Conservation (phyloP, 192 early-diverging fungal genomes). For the Thoreauomyces humboldtii region DNA sequence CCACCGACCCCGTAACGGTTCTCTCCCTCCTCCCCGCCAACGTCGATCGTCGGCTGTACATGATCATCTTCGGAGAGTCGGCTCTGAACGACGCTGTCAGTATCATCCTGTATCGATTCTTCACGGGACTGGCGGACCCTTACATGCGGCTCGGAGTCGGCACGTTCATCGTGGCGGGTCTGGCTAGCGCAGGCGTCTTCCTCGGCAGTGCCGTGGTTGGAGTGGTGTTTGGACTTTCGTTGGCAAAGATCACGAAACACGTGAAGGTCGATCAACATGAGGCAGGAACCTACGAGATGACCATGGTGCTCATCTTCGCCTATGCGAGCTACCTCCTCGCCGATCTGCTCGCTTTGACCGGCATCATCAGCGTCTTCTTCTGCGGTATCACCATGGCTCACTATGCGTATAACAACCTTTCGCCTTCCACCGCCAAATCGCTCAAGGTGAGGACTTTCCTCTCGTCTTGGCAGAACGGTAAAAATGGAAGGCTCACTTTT, state of each 20-base stretch:
- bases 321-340: conserved; percentile 55
- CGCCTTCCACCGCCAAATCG: conserved; percentile 30
- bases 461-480: not conserved
- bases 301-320: conserved; percentile 57
- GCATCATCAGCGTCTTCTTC: conserved; percentile 62
- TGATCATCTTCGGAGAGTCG: conserved; percentile 64
- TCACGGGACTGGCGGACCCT: conserved; percentile 50
- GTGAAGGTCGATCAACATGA: conserved; percentile 44
- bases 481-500: not conserved
- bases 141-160: conserved; percentile 42
- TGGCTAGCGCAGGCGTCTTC: conserved; percentile 53
- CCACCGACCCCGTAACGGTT: conserved; percentile 62
- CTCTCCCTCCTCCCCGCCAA: conserved; percentile 54
- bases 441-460: conserved; percentile 39
- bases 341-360: conserved; percentile 52
- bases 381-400: conserved; percentile 59
- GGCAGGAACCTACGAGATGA: conserved; percentile 50
- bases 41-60: conserved; percentile 56
- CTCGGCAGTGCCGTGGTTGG: conserved; percentile 51
- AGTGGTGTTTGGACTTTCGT: conserved; percentile 41
- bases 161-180: conserved; percentile 47
- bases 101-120: conserved; percentile 64
- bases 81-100: conserved; percentile 63
- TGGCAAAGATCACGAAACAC: conserved; percentile 62
- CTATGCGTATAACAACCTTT: conserved; percentile 52